Conservation (phyloP, 106 monocot genomes). For the Posidonia australis region DNA sequence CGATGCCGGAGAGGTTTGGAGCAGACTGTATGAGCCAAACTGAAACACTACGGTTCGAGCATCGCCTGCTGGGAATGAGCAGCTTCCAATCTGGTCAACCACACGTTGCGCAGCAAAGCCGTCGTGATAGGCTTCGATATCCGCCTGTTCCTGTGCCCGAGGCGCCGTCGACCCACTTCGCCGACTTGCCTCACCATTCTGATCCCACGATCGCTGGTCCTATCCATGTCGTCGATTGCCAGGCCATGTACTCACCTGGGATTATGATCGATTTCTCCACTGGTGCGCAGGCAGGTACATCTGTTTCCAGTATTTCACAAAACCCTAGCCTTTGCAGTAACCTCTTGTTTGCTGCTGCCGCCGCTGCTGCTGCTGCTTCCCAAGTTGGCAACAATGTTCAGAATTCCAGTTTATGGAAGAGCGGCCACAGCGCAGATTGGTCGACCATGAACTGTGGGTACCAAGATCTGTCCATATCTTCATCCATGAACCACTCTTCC, state of each 20-base stretch:
- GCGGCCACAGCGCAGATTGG: neutral
- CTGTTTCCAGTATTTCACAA: too few relatives aligned
- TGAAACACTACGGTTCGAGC: neutral
- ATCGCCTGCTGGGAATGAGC: neutral
- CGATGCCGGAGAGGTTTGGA: too few relatives aligned
- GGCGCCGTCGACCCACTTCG: neutral
- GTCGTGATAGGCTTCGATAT: conserved; percentile 23
- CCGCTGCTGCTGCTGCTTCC: neutral
- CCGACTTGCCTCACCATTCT: neutral
- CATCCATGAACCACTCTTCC: too few relatives aligned
- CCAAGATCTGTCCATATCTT: neutral
- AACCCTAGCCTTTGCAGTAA: neutral
- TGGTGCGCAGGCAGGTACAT: neutral
- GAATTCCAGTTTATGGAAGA: neutral
- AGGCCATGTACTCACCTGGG: conserved; percentile 5
- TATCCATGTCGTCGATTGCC: conserved; percentile 7
- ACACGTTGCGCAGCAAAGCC: conserved; percentile 30
- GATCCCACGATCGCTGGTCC: neutral
- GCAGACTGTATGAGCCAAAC: neutral
- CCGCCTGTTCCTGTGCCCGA: neutral
- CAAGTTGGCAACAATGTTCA: neutral
- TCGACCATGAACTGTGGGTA: neutral
- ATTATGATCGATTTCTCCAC: neutral
- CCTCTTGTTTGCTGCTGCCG: neutral
- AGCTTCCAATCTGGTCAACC: neutral